Evolutionary conservation across 2,329 filamentous ascomycete species (phyloP).

Genomic region (Cladobotryum mycophilum): DNA sequence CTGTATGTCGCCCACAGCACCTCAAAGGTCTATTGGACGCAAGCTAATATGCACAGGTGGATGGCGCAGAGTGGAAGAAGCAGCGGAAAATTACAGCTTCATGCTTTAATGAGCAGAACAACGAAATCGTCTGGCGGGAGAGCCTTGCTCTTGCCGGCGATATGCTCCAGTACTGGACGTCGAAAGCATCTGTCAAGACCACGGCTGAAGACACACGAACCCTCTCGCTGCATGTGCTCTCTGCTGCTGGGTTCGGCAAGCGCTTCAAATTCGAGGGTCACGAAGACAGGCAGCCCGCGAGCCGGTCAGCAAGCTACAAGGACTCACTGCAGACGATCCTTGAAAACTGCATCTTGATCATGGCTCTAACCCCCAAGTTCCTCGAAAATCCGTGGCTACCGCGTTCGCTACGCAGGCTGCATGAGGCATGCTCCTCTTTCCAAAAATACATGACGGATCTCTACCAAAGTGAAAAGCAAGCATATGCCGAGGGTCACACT

Average conservation of each 20-base stretch:
- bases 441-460: too few relatives aligned
- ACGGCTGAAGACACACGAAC: neutral
- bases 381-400: too few relatives aligned
- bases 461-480: too few relatives aligned
- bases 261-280: slow-evolving; percentile 4
- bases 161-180: slow-evolving; percentile 6
- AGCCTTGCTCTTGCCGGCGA: slow-evolving; percentile 4
- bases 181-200: neutral
- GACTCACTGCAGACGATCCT: slow-evolving; percentile 5
- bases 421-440: too few relatives aligned
- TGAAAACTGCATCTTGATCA: slow-evolving; percentile 4
- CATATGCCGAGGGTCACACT: too few relatives aligned
- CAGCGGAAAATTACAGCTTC: slow-evolving; percentile 9
- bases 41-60: neutral
- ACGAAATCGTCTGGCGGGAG: slow-evolving; percentile 11
- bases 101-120: slow-evolving; percentile 11
- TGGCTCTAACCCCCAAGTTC: neutral
- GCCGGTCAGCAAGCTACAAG: slow-evolving; percentile 1
- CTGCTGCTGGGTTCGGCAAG: slow-evolving; percentile 5
- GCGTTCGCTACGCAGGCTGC: too few relatives aligned
- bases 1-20: too few relatives aligned
- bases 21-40: too few relatives aligned
- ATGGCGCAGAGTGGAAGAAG: slow-evolving; percentile 9
- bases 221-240: slow-evolving; percentile 1
- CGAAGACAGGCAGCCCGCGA: neutral